Evolutionary conservation across 2,329 filamentous ascomycete species (phyloP).

Genomic region (Periconia sp.): DNA sequence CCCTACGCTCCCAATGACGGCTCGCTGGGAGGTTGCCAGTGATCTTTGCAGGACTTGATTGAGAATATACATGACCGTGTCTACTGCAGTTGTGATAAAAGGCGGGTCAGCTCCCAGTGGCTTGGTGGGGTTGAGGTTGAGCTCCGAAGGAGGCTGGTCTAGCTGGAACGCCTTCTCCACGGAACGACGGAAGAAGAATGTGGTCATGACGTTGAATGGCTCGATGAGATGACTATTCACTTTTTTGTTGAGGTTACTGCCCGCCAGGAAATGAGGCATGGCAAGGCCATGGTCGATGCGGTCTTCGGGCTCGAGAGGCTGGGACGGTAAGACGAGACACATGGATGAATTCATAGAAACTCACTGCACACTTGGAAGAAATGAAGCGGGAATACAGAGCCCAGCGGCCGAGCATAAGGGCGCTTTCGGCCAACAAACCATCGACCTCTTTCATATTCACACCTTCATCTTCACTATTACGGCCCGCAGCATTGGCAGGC

Average conservation of each 20-base stretch:
- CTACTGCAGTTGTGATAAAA: constrained; percentile 92
- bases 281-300: constrained; percentile 62
- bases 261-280: constrained; percentile 75
- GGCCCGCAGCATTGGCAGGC: constrained; percentile 65
- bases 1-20: constrained; percentile 78
- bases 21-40: constrained; percentile 81
- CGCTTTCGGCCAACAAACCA: constrained; percentile 82
- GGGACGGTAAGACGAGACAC: constrained; percentile 18
- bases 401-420: constrained; percentile 92
- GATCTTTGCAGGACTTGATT: constrained; percentile 89
- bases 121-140: constrained; percentile 77
- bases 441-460: constrained; percentile 98
- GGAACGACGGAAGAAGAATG: constrained; percentile 94
- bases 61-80: constrained; percentile 99
- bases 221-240: constrained; percentile 73
- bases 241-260: constrained; percentile 82
- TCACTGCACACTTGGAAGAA: constrained; percentile 81
- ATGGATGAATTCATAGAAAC: constrained; percentile 37
- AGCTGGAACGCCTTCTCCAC: constrained; percentile 98
- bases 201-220: constrained; percentile 91
- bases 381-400: constrained; percentile 90
- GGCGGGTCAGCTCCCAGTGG: constrained; percentile 79
- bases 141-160: constrained; percentile 81
- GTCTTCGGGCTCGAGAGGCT: constrained; percentile 54
- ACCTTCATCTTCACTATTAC: constrained; percentile 82